Evolutionary conservation across 352 stramenopile genomes (phyloP), one percentile per base, ranked within the genome.

Genomic region (Pythium brassicae): DNA sequence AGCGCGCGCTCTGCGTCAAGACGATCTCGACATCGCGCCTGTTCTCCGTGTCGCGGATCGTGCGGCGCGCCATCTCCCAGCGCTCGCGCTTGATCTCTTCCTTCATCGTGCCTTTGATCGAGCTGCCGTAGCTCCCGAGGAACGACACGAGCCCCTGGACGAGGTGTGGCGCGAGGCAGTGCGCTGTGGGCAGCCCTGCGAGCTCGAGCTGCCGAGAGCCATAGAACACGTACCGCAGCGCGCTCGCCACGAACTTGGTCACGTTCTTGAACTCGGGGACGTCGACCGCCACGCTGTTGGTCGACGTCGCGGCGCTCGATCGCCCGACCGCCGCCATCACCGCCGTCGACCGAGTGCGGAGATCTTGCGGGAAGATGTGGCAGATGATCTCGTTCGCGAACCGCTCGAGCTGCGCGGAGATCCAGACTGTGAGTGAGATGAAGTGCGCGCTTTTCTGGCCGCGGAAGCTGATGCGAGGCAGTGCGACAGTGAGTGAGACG

Each of bases 71-170:
- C 74, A 91, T 86, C 52, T 92, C 83, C 83, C 83, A 94, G 44
- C 83, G 78, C 61, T 94, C 83, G 2, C 83, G 79, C 43, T 91
- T 92, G 50, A 94, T 76, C 71, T 94, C 81, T 51, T 90, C 79
- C 34, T 73, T 69, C 26, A 82, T 76, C 9, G 72, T 75, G 20
- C 74, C 81, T 49, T 84, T 85, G 57, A 94, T 84, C 6, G 83
- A 77, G 40, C 72, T 73, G 17, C 68, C 80, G 46, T 94, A 94
- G 50, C 60, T 87, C 14, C 59, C 59, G 51, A 92, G 66, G 48
- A 87, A 89, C 1, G 69, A 68, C 15, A 83, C 48, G 22, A 94
- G 63, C 0, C 80, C 76, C 32, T 71, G 69, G 12, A 83, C 70
- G 11, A 94, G 59, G 42, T 90, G 72, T 2, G 81, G 79, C 6